Percentiles rank a stretch among this genome's conserved stretches.
phyloP scores from a whole-genome alignment of 1,284 basidiomycete species.

The Gastroboletus turbinatus region DNA sequence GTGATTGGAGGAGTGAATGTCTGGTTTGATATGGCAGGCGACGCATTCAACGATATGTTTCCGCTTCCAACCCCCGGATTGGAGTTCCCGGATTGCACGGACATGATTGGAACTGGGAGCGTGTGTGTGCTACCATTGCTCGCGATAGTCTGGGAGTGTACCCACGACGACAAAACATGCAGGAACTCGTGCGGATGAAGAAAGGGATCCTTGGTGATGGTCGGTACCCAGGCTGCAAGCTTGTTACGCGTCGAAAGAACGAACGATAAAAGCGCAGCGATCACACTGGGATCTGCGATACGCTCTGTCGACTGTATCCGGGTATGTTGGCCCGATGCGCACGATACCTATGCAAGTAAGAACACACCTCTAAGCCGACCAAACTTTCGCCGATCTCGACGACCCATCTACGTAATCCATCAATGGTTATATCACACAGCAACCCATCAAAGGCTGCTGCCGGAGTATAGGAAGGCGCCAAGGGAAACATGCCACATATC shows the following conservation, averaged over 20 bases:
- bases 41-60: constrained; percentile 12
- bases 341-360: background rate
- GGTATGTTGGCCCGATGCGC: background rate
- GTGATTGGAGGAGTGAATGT: constrained; percentile 5
- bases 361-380: constrained; percentile 58
- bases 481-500: constrained; percentile 64
- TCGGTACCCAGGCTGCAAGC: constrained; percentile 44
- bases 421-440: constrained; percentile 71
- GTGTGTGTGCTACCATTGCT: constrained; percentile 12
- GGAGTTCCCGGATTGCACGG: constrained; percentile 14
- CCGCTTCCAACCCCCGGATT: constrained; percentile 13
- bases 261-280: constrained; percentile 67
- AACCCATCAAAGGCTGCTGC: constrained; percentile 54
- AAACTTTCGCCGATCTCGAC: constrained; percentile 59
- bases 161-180: constrained; percentile 39
- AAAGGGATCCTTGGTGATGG: constrained; percentile 75
- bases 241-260: constrained; percentile 67
- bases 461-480: constrained; percentile 17
- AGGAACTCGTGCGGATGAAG: constrained; percentile 59
- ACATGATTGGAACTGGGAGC: background rate
- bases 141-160: constrained; percentile 21
- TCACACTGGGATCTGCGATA: constrained; percentile 66
- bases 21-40: constrained; percentile 12
- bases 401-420: constrained; percentile 68
- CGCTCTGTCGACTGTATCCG: constrained; percentile 61